Evolutionary conservation across 2,329 filamentous ascomycete species (phyloP), one percentile per base, ranked within the genome.

Genomic region (Pseudogymnoascus sp.): DNA sequence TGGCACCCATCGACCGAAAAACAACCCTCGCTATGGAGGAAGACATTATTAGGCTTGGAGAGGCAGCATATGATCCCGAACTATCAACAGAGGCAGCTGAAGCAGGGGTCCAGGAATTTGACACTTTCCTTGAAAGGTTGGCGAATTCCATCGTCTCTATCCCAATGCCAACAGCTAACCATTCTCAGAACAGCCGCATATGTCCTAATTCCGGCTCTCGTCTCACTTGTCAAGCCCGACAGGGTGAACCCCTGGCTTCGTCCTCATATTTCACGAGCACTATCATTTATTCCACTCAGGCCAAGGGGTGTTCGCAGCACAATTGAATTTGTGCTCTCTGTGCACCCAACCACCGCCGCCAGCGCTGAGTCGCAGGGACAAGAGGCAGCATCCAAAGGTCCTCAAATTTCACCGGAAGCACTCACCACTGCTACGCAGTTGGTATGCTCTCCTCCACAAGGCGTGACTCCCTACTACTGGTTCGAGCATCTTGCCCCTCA

Each of bases 251-350:
- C 72, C 70, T 88, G 84, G 83, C 75, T 89, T n/a, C 81, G 80
- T 43, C 66, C 77, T 15, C 77, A 78, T 41, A 69, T 90, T 1
- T 76, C 86, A 66, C 77, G 77, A 61, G 76, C 81, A 11, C 76
- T 90, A 47, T 83, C 85, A 1, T 70, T 77, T 11, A 68, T 90
- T 8, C 87, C 87, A 1, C 75, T 89, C 25, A 78, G 86, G 3
- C 73, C 76, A 2, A 79, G 83, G 63, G 87, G 87, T 15, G 84
- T 90, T 12, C 80, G 87, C 35, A 80, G 83, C 25, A 87, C 84
- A 0, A 77, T 90, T 63, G 87, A 90, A 68, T 90, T 90, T 68
- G 78, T 90, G 36, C 87, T 89, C 62, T 80, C 86, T 1, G 83
- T 88, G 6, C 86, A 89, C 63, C 82, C 86, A 0, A 71, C 68